A percentile compares a stretch with the other conserved stretches of the same genome.
Evolutionary conservation across 2,329 filamentous ascomycete species (phyloP).

Genomic region (Didymella lethalis): DNA sequence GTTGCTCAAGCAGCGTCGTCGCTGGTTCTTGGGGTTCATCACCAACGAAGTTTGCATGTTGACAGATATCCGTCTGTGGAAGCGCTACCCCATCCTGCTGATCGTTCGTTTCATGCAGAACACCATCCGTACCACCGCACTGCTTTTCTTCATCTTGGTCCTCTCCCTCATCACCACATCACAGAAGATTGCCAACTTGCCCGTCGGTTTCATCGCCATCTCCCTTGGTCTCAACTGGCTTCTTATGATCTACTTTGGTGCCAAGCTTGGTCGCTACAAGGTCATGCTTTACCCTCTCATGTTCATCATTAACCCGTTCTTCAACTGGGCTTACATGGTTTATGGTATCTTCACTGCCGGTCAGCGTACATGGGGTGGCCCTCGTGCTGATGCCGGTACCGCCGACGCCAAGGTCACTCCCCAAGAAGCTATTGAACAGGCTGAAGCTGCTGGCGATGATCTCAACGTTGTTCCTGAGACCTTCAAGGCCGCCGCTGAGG

Average conservation of each 20-base stretch:
- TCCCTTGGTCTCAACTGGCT: slow-evolving; percentile 93
- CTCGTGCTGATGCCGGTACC: slow-evolving; percentile 83
- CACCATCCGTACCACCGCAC: slow-evolving; percentile 90
- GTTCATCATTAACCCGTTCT: slow-evolving; percentile 94
- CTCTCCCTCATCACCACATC: slow-evolving; percentile 86
- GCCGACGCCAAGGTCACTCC: slow-evolving; percentile 79
- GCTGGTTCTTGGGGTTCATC: slow-evolving; percentile 97
- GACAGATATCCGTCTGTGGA: slow-evolving; percentile 92
- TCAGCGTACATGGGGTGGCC: slow-evolving; percentile 94
- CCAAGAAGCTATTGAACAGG: slow-evolving; percentile 82
- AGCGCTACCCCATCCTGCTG: slow-evolving; percentile 84
- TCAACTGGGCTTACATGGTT: slow-evolving; percentile 99
- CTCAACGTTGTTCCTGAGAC: slow-evolving; percentile 89
- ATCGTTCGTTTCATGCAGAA: slow-evolving; percentile 93
- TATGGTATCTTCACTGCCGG: slow-evolving; percentile 96
- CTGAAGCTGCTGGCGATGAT: slow-evolving; percentile 81
- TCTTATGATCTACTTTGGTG: slow-evolving; percentile 95
- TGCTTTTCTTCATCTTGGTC: slow-evolving; percentile 94
- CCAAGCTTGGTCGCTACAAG: slow-evolving; percentile 87
- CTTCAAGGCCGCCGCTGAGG: slow-evolving; percentile 66
- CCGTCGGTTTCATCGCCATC: slow-evolving; percentile 91
- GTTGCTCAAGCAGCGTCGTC: slow-evolving; percentile 89
- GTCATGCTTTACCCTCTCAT: slow-evolving; percentile 94
- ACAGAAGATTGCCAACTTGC: slow-evolving; percentile 78
- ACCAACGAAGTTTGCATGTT: slow-evolving; percentile 99